Percentiles rank a stretch among this genome's conserved stretches.
Conservation (phyloP, 1,139 yeast species). For the Magnusiomyces magnusii region DNA sequence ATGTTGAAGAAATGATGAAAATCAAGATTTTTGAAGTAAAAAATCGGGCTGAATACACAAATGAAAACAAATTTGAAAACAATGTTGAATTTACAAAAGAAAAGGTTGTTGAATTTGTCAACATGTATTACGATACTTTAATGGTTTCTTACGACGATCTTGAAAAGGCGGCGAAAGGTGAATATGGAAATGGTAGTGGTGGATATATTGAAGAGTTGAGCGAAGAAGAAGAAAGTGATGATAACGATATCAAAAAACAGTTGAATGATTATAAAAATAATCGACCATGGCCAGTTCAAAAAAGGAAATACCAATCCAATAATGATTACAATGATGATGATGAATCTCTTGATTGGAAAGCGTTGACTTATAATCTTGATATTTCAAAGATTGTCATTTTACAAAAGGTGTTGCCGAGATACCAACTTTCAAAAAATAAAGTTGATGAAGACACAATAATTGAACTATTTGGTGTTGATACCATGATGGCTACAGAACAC, state of each 20-base stretch:
- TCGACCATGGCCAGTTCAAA: background rate
- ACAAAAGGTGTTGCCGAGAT: background rate
- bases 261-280: background rate
- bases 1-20: background rate
- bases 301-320: background rate
- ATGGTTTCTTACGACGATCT: background rate
- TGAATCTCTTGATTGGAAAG: background rate
- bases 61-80: background rate
- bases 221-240: background rate
- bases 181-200: background rate
- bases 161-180: background rate
- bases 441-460: no score
- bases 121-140: background rate
- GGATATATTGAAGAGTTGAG: background rate
- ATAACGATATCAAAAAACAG: background rate
- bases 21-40: background rate
- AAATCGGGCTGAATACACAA: no score
- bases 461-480: background rate
- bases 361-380: background rate
- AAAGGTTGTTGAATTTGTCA: background rate
- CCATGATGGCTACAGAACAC: constrained; percentile 1
- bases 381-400: background rate
- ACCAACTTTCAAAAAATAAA: background rate
- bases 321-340: background rate
- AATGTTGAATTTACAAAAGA: background rate